These are phyloP conservation scores for Russula foetens DNA, from an alignment of 768 basidiomycete species.

Conservation along the genomic window DNA sequence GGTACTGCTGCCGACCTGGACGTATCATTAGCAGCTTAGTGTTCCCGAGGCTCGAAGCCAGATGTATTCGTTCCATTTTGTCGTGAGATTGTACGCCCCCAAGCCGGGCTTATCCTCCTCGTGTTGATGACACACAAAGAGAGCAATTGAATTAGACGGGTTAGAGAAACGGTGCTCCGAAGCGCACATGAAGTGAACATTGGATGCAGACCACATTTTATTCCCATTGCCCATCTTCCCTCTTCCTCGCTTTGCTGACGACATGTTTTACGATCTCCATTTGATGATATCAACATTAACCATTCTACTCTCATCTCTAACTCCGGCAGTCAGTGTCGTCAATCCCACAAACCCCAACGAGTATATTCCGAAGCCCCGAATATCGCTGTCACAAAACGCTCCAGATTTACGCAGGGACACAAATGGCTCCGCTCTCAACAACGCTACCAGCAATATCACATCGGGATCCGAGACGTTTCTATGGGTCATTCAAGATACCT, in stretches of 20 bases:
- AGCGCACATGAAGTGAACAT: not conserved
- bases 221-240: not conserved
- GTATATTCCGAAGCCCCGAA: not conserved
- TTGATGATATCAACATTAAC: conserved; percentile 18
- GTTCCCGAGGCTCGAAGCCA: too few relatives aligned
- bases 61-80: too few relatives aligned
- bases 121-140: not conserved
- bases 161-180: not conserved
- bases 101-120: too few relatives aligned
- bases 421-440: not conserved
- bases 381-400: not conserved
- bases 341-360: not conserved
- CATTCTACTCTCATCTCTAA: not conserved
- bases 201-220: not conserved
- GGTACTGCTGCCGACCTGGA: too few relatives aligned
- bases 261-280: conserved; percentile 21
- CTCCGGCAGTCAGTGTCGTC: not conserved
- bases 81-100: too few relatives aligned
- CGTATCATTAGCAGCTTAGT: too few relatives aligned
- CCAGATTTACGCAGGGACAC: conserved; percentile 8
- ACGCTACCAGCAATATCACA: conserved; percentile 6
- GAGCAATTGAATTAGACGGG: too few relatives aligned
- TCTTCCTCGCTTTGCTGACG: not conserved
- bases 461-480: not conserved
- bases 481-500: conserved; percentile 19